Base-by-base conservation (phyloP, 768 basidiomycete species). In the Leccinum olivaceopallidum region DNA sequence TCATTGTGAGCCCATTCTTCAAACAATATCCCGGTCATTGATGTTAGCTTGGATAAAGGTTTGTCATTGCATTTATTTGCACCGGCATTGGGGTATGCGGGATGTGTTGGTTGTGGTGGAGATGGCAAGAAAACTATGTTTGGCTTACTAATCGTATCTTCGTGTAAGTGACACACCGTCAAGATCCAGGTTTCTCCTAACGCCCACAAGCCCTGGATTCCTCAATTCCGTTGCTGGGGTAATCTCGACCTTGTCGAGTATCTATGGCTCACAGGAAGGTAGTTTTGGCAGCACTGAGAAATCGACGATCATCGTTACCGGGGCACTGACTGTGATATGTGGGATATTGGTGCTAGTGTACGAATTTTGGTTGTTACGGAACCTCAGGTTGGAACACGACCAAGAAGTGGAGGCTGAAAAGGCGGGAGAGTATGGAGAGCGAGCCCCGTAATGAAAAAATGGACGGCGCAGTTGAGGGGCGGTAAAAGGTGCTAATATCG, bases 101-200 rank as follows among this genome's bases (percentile, higher is more conserved):
- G 3, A 85, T 87, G 85, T 61, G 77, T 28, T 85, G 80, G 76
- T 65, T 86, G 22, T 83, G 84, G 82, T 85, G 83, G 80, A 75
- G 77, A 61, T 87, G 85, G 84, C 77, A 73, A 65, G 73, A 71
- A 55, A 87, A 86, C 61, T 86, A 86, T 64, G 65, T 87, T 55
- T 86, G 85, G 85, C 67, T 81, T 26, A 71, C 80, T 14, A 83
- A 84, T 71, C 83, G 79, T 51, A 76, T 86, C 53, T 86, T 85
- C 67, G 57, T 84, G 85, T 86, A 61, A 58, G 82, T 68, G 34
- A 18, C 54, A 49, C 68, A 8, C 6, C 53, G 7, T 12, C 34
- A 20, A 42, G 4, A 49, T 1, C n/a, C 16, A 14, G 6, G 22
- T 32, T 39, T 53, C 44, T 26, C 20, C 61, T 61, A 55, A 67